A percentile compares a stretch with the other conserved stretches of the same genome.
Evolutionary conservation across 495 filamentous ascomycete genomes (phyloP).

Genomic region (Tetracladium setigerum): DNA sequence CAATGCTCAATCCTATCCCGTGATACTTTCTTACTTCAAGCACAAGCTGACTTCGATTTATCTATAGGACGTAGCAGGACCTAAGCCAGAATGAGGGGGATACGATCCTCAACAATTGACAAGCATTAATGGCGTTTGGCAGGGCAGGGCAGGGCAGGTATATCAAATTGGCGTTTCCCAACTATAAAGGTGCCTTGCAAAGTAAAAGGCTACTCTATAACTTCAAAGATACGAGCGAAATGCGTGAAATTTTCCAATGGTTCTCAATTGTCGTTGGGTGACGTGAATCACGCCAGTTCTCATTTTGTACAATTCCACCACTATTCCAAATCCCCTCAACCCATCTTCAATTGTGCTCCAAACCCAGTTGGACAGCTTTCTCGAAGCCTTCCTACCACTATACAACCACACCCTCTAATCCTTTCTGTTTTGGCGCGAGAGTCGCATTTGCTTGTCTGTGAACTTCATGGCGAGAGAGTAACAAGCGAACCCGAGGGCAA

Average conservation of each 20-base stretch:
- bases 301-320: constrained; percentile 15
- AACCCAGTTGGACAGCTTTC: not conserved
- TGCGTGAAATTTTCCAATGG: too few relatives aligned
- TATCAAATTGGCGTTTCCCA: too few relatives aligned
- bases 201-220: too few relatives aligned
- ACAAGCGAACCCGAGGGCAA: constrained; percentile 55
- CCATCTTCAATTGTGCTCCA: not conserved
- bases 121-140: constrained; percentile 20
- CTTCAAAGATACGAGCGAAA: too few relatives aligned
- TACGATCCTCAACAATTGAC: not conserved
- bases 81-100: constrained; percentile 60
- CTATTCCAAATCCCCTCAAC: not conserved
- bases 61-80: constrained; percentile 71
- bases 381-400: not conserved
- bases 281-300: constrained; percentile 5
- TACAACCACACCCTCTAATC: constrained; percentile 8
- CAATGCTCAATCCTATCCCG: too few relatives aligned
- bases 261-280: not conserved
- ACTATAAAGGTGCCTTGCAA: too few relatives aligned
- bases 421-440: constrained; percentile 33
- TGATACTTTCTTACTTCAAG: too few relatives aligned
- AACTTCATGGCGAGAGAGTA: constrained; percentile 81
- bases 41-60: too few relatives aligned
- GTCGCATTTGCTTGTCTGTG: constrained; percentile 84
- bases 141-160: too few relatives aligned